Conservation (phyloP, 1,284 basidiomycete genomes). For the Cutaneotrichosporon mucoides region DNA sequence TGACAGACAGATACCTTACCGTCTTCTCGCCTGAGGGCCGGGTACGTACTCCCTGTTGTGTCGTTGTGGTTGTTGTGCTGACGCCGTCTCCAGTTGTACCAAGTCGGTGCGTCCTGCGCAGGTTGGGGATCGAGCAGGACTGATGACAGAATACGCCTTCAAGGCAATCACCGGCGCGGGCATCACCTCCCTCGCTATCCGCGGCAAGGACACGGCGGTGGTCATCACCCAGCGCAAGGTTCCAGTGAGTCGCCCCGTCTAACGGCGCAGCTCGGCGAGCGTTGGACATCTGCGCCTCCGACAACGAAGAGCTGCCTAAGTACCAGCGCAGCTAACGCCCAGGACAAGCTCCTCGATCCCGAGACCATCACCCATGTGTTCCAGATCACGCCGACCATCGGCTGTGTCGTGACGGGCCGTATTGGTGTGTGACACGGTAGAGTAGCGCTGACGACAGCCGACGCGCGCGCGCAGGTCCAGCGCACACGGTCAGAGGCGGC, state of each 20-base stretch:
- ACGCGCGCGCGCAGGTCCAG: constrained; percentile 84
- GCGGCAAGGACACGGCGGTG: constrained; percentile 90
- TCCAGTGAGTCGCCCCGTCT: constrained; percentile 60
- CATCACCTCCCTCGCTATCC: constrained; percentile 86
- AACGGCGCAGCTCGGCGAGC: no score
- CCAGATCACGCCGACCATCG: constrained; percentile 92
- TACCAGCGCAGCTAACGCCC: constrained; percentile 7
- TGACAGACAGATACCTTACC: constrained; percentile 50
- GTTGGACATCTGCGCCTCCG: no score
- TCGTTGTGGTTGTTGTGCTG: not conserved
- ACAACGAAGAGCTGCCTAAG: not conserved
- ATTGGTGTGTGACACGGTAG: constrained; percentile 60
- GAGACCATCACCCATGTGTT: constrained; percentile 93
- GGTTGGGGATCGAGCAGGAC: no score
- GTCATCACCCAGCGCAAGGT: constrained; percentile 99
- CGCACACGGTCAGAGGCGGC: constrained; percentile 89
- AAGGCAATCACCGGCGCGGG: constrained; percentile 97
- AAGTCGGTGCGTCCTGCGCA: constrained; percentile 96
- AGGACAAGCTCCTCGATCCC: constrained; percentile 98
- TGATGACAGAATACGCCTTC: constrained; percentile 89
- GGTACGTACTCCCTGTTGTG: constrained; percentile 25
- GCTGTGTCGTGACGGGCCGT: constrained; percentile 95
- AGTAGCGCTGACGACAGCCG: constrained; percentile 57
- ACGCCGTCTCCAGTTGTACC: constrained; percentile 57
- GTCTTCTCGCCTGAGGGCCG: constrained; percentile 53